Evolutionary conservation across 139 green algal species (phyloP).

Genomic region (Tetraselmis chui): DNA sequence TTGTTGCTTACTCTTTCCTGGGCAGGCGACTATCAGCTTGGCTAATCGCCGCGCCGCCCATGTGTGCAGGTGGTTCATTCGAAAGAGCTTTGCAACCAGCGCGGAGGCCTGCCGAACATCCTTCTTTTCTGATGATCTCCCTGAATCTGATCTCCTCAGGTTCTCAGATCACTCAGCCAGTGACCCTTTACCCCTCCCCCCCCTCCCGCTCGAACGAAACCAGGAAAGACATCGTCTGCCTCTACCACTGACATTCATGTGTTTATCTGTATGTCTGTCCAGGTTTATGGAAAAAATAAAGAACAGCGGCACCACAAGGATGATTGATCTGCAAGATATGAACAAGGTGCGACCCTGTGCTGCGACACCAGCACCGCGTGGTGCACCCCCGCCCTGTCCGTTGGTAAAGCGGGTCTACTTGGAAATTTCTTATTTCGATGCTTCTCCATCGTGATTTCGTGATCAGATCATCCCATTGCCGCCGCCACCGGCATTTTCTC

Average conservation of each 20-base stretch:
- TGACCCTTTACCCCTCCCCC: neutral
- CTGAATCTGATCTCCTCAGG: conserved; percentile 37
- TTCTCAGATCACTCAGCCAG: neutral
- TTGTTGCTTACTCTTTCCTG: neutral
- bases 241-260: neutral
- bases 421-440: no score
- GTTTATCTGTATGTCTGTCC: neutral
- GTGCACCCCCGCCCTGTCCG: no score
- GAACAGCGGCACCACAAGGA: conserved; percentile 26
- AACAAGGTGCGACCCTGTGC: conserved; percentile 19
- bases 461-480: conserved; percentile 35
- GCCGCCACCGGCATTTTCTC: conserved; percentile 10
- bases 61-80: conserved; percentile 54
- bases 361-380: no score
- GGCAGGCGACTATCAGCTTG: no score
- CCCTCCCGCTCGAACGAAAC: no score
- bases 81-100: conserved; percentile 43
- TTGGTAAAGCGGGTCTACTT: no score
- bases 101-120: conserved; percentile 35
- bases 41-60: no score
- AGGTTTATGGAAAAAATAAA: conserved; percentile 51
- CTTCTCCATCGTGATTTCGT: no score
- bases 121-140: conserved; percentile 66
- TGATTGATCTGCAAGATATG: conserved; percentile 48
- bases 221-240: neutral